Conservation (phyloP, 108 stramenopile species). For the Mayamaea pseudoterrestris region DNA sequence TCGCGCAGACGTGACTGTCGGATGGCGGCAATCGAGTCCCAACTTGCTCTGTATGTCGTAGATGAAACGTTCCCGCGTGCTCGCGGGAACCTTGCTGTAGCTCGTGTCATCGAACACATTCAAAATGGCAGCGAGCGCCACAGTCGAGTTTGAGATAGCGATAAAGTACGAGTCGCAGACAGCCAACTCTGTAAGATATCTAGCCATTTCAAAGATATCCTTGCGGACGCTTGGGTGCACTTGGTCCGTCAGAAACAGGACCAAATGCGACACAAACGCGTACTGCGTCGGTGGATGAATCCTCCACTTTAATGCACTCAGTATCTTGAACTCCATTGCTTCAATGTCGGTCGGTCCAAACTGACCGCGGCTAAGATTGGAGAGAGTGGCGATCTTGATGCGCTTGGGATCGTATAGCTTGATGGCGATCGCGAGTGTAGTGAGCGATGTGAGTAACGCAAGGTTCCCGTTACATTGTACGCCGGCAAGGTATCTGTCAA, state of each 20-base stretch:
- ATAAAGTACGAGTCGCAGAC: slow-evolving; percentile 64
- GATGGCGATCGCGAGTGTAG: slow-evolving; percentile 63
- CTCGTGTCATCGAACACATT: slow-evolving; percentile 31
- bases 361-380: slow-evolving; percentile 59
- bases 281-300: slow-evolving; percentile 62
- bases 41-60: neutral
- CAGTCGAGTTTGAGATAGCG: slow-evolving; percentile 25
- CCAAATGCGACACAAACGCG: slow-evolving; percentile 40
- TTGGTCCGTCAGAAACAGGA: slow-evolving; percentile 36
- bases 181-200: slow-evolving; percentile 52
- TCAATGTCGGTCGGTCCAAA: slow-evolving; percentile 53
- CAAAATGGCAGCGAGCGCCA: slow-evolving; percentile 57
- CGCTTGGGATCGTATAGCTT: slow-evolving; percentile 57
- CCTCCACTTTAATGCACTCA: slow-evolving; percentile 41
- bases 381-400: slow-evolving; percentile 49
- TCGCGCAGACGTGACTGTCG: neutral
- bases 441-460: slow-evolving; percentile 49
- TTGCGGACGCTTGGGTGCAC: slow-evolving; percentile 35
- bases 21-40: neutral
- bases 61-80: neutral
- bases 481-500: slow-evolving; percentile 66
- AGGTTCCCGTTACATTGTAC: slow-evolving; percentile 50
- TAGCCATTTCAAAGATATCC: slow-evolving; percentile 47
- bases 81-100: neutral
- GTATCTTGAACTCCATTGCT: slow-evolving; percentile 58